Conservation (phyloP, 495 filamentous ascomycete genomes). For the Annulohypoxylon maeteangense region DNA sequence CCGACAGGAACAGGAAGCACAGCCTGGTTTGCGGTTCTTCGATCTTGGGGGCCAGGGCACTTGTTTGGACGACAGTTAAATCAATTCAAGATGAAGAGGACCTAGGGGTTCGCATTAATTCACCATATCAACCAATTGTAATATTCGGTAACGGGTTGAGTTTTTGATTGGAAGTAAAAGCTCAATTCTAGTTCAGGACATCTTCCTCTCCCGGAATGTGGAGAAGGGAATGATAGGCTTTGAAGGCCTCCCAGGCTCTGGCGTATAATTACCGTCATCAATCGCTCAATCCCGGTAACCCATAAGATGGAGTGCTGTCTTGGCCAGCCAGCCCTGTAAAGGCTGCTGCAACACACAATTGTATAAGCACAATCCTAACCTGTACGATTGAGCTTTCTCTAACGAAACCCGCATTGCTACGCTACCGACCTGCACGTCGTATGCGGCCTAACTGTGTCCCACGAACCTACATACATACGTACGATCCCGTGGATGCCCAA, state of each 20-base stretch:
- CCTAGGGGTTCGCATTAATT: conserved; percentile 33
- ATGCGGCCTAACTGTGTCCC: conserved; percentile 48
- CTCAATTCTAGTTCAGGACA: conserved; percentile 30
- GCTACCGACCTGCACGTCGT: conserved; percentile 42
- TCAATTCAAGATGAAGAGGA: conserved; percentile 22
- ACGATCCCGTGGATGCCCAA: conserved; percentile 47
- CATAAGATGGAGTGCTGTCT: conserved; percentile 32
- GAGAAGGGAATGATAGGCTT: conserved; percentile 44
- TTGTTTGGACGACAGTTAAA: conserved; percentile 30
- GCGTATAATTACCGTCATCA: conserved; percentile 33
- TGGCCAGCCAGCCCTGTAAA: conserved; percentile 37
- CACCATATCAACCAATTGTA: conserved; percentile 39
- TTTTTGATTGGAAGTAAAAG: conserved; percentile 44
- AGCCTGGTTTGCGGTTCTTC: conserved; percentile 33
- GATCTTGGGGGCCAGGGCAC: conserved; percentile 32
- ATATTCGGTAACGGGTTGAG: conserved; percentile 17
- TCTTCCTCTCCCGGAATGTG: conserved; percentile 46
- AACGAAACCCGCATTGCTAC: conserved; percentile 32
- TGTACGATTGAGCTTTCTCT: conserved; percentile 7
- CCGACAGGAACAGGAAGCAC: conserved; percentile 52
- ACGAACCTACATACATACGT: conserved; percentile 44
- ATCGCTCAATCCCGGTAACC: conserved; percentile 38
- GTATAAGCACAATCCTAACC: conserved; percentile 12
- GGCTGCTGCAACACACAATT: conserved; percentile 24
- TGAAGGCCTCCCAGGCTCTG: conserved; percentile 17